Evolutionary conservation across 257 asterid genomes (phyloP).

Genomic region (Nicotiana obtusifolia): DNA sequence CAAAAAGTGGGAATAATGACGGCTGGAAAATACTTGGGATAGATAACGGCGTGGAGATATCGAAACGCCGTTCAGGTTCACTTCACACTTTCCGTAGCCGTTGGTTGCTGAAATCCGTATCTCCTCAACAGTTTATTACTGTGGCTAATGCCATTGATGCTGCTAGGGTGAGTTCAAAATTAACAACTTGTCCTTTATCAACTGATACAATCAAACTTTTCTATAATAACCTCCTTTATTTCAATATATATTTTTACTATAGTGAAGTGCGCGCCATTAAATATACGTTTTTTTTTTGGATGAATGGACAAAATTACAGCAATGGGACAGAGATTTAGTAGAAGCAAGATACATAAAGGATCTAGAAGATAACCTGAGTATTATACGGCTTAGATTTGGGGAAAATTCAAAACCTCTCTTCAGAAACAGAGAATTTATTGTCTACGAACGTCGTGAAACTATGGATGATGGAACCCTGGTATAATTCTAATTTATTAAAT

Average conservation of each 20-base stretch:
- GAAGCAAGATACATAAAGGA: constrained; percentile 78
- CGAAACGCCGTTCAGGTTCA: constrained; percentile 66
- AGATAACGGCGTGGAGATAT: constrained; percentile 74
- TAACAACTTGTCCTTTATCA: too few species aligned
- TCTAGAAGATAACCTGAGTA: constrained; percentile 71
- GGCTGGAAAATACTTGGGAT: constrained; percentile 62
- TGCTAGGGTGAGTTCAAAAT: constrained; percentile 47
- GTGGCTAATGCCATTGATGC: constrained; percentile 94
- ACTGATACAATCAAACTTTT: too few species aligned
- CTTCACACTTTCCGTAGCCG: constrained; percentile 82
- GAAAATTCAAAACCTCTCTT: constrained; percentile 80
- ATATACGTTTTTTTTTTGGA: too few species aligned
- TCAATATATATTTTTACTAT: too few species aligned
- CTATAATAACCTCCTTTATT: too few species aligned
- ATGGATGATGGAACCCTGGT: constrained; percentile 97
- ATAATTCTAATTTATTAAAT: background rate
- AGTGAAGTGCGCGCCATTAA: too few species aligned
- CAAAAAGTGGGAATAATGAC: constrained; percentile 32
- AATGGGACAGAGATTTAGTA: constrained; percentile 81
- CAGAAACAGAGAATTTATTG: constrained; percentile 86
- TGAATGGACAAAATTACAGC: constrained; percentile 28
- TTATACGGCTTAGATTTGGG: constrained; percentile 68
- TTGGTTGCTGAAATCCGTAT: constrained; percentile 57
- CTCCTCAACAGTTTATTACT: constrained; percentile 64
- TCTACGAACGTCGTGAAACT: constrained; percentile 80